Percentiles rank a stretch among this genome's conserved stretches.
Conservation (phyloP, 2,329 filamentous ascomycete species). For the Exophiala aquamarina region DNA sequence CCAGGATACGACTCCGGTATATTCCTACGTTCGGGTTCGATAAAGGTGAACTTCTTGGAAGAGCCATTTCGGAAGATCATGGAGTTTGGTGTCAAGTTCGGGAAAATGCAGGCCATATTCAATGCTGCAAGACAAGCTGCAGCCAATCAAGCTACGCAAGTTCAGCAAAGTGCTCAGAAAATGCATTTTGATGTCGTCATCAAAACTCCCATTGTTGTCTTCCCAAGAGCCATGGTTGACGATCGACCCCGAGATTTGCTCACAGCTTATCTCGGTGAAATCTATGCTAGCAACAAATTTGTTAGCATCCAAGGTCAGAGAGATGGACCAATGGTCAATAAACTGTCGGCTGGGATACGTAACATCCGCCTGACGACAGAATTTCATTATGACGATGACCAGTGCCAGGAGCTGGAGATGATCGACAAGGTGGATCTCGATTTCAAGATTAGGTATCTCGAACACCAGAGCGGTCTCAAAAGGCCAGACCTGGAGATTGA, state of each 20-base stretch:
- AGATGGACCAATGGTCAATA: slow-evolving; percentile 75
- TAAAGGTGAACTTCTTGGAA: slow-evolving; percentile 95
- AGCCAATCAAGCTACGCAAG: slow-evolving; percentile 86
- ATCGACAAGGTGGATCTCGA: slow-evolving; percentile 95
- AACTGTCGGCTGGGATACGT: slow-evolving; percentile 84
- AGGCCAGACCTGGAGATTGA: slow-evolving; percentile 90
- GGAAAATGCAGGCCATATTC: slow-evolving; percentile 99
- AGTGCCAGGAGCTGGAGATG: slow-evolving; percentile 85
- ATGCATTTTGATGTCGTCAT: slow-evolving; percentile 93
- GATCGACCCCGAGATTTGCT: slow-evolving; percentile 75
- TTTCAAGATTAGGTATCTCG: slow-evolving; percentile 88
- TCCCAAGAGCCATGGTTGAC: slow-evolving; percentile 74
- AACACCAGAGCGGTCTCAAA: slow-evolving; percentile 74
- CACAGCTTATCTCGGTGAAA: slow-evolving; percentile 93
- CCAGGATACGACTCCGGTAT: slow-evolving; percentile 94
- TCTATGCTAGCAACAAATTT: slow-evolving; percentile 95
- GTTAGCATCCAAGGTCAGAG: slow-evolving; percentile 76
- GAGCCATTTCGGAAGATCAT: slow-evolving; percentile 98
- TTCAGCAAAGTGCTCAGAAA: slow-evolving; percentile 85
- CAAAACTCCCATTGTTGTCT: slow-evolving; percentile 94
- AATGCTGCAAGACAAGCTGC: slow-evolving; percentile 95
- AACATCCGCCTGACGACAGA: slow-evolving; percentile 89
- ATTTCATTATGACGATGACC: slow-evolving; percentile 73
- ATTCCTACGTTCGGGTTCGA: slow-evolving; percentile 84
- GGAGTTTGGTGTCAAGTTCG: slow-evolving; percentile 96